A percentile compares a stretch with the other conserved stretches of the same genome.
phyloP scores from a whole-genome alignment of 768 basidiomycete species.

The Termitomyces heimii region DNA sequence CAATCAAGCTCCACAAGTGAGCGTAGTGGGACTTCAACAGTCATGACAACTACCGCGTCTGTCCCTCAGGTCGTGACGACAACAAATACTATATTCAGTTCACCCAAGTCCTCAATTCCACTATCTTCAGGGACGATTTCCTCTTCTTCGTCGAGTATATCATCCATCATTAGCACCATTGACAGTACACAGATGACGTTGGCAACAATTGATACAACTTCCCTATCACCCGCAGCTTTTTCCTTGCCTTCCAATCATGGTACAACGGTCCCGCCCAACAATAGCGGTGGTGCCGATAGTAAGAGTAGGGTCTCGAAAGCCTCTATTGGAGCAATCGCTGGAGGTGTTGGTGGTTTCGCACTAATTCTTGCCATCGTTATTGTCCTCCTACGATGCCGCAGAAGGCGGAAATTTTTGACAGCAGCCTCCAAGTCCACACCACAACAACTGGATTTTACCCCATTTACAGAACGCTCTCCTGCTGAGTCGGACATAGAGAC shows the following conservation, averaged over 20 bases:
- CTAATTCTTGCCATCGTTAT: constrained; percentile 1
- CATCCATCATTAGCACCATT: no score
- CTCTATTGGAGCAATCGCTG: constrained; percentile 8
- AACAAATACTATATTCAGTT: no score
- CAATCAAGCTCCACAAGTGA: not conserved
- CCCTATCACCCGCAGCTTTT: not conserved
- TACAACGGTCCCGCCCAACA: not conserved
- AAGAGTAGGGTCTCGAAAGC: not conserved
- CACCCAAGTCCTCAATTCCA: not conserved
- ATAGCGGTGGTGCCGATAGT: no score
- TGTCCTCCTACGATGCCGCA: not conserved
- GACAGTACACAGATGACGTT: not conserved
- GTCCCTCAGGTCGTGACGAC: not conserved
- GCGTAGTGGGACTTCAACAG: not conserved
- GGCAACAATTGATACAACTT: not conserved
- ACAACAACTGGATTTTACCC: not conserved
- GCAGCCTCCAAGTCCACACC: not conserved
- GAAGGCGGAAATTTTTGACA: not conserved
- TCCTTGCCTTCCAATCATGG: not conserved
- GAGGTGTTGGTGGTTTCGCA: constrained; percentile 9
- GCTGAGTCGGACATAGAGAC: not conserved
- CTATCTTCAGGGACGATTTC: not conserved
- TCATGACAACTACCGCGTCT: not conserved
- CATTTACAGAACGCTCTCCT: not conserved
- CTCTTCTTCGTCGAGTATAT: not conserved